These are phyloP conservation scores for Paraurostyla sp. DNA, from an alignment of 73 alveolate genomes.

Conservation along the genomic window DNA sequence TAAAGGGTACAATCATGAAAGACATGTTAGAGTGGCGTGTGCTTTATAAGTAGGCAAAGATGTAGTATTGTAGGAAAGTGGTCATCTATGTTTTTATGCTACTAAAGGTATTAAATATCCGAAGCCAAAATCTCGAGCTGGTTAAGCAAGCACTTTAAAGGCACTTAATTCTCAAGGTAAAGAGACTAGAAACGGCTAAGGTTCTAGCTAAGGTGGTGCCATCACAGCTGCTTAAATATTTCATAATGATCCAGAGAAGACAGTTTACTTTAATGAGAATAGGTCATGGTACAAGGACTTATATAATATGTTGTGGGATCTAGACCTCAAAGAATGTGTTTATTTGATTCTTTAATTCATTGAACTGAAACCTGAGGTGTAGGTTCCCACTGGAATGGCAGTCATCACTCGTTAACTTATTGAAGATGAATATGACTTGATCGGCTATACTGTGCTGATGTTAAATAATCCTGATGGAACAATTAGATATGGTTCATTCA, in stretches of 20 bases:
- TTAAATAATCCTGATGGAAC: slow-evolving; percentile 73
- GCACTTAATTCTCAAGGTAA: too few relatives aligned
- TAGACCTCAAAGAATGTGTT: slow-evolving; percentile 66
- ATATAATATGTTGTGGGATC: slow-evolving; percentile 70
- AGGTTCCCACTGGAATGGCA: slow-evolving; percentile 51
- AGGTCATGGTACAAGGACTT: slow-evolving; percentile 68
- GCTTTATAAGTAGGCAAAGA: slow-evolving; percentile 65
- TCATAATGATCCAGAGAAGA: slow-evolving; percentile 40
- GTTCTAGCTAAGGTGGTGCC: neutral
- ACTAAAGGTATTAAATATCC: slow-evolving; percentile 64
- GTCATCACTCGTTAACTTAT: slow-evolving; percentile 60
- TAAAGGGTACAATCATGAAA: slow-evolving; percentile 60
- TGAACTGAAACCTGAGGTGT: slow-evolving; percentile 58
- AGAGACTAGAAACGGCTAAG: neutral
- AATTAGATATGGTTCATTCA: slow-evolving; percentile 63
- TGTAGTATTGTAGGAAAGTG: slow-evolving; percentile 48
- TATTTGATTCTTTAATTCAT: slow-evolving; percentile 61
- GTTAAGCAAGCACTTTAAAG: neutral
- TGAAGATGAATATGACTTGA: slow-evolving; percentile 69
- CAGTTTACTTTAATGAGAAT: slow-evolving; percentile 61
- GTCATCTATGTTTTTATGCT: slow-evolving; percentile 70
- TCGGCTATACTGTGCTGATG: slow-evolving; percentile 69
- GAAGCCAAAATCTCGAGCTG: slow-evolving; percentile 18
- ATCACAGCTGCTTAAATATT: neutral
- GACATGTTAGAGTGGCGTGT: slow-evolving; percentile 73